A percentile compares a stretch with the other conserved stretches of the same genome.
Evolutionary conservation across 2,329 filamentous ascomycete species (phyloP).

Genomic region (Helotiales sp.): DNA sequence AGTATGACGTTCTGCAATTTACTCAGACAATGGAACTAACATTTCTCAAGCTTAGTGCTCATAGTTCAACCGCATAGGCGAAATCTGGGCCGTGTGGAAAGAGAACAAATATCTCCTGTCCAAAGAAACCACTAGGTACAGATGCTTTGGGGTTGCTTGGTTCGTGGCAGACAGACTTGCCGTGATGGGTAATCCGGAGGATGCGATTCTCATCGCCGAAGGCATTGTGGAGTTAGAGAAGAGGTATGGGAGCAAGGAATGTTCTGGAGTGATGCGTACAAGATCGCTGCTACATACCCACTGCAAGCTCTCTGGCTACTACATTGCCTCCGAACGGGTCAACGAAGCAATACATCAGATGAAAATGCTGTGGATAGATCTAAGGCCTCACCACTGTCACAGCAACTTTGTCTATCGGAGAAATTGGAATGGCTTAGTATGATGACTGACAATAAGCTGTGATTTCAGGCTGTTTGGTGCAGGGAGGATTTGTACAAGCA

Average conservation of each 20-base stretch:
- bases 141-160: not conserved
- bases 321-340: not conserved
- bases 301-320: not conserved
- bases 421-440: not conserved
- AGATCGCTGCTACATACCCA: not conserved
- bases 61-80: not conserved
- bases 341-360: not conserved
- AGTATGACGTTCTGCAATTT: too few species aligned
- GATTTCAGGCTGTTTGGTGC: not conserved
- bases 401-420: not conserved
- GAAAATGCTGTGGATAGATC: not conserved
- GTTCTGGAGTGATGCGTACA: too few species aligned
- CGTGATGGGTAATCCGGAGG: not conserved
- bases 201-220: not conserved
- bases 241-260: not conserved
- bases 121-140: not conserved
- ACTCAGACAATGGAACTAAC: not conserved
- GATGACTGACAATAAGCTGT: not conserved
- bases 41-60: too few species aligned
- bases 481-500: not conserved
- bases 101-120: not conserved
- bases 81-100: not conserved
- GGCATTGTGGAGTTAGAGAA: not conserved
- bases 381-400: not conserved
- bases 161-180: not conserved